Base-by-base conservation (phyloP, 495 filamentous ascomycete genomes). In the Chaetomium tenue region DNA sequence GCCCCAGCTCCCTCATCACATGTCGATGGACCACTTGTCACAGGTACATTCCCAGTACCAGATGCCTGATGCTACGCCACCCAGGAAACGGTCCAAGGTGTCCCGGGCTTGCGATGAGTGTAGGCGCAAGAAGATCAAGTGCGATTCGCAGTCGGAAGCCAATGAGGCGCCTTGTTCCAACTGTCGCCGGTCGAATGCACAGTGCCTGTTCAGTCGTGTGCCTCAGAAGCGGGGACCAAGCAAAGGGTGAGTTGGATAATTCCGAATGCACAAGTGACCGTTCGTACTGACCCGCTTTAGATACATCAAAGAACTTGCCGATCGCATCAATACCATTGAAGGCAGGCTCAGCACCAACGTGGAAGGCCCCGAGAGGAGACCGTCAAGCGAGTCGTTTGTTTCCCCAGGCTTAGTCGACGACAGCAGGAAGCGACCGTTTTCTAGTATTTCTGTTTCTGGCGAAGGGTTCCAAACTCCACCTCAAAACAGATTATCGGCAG, bases 51-150 rank as follows among this genome's bases (percentile, higher is more conserved):
- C 55, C 0, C 66, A 62, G 44, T 75, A 72, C 58, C 66, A 63
- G 51, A 63, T 47, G 63, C 67, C 57, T 13, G 88, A 91, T 65
- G 79, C 79, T 55, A 90, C 85, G 53, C 87, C 89, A 12, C 89
- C 89, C 0, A 80, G 90, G 61, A 96, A 96, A 73, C 82, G 93
- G 63, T 90, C 90, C 0, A 98, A 98, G 76, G 92, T 96, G 0
- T 97, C 93, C 3, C 82, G 93, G 28, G 93, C 93, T 1, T 98
- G 93, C 67, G 93, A 98, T 75, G 93, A 98, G 71, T 98, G 93
- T 71, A 85, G 93, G 56, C 84, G 93, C 58, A 98, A 97, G 75
- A 98, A 98, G 88, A 92, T 97, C 66, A 90, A 92, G 70, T 98
- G 93, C 69, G 93, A 97, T 80, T 91, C 92, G 6, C 87, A 86